phyloP scores from a whole-genome alignment of 139 green algal genomes.

The Micractinium conductrix region DNA sequence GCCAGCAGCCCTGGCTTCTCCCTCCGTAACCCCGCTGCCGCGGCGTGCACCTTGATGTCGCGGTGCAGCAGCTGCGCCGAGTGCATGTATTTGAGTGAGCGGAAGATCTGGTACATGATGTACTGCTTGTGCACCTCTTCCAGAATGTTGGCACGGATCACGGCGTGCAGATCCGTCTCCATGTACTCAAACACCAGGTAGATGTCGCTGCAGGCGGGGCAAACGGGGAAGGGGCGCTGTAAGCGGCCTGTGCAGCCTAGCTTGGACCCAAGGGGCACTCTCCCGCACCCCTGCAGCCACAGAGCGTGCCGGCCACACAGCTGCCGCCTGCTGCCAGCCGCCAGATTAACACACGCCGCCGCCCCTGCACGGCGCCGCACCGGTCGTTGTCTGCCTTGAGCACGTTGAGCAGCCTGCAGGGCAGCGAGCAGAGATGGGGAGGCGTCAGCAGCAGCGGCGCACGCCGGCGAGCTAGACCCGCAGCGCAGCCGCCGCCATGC shows the following conservation, averaged over 20 bases:
- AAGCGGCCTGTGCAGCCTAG: too few relatives aligned
- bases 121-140: slow-evolving; percentile 98
- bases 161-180: slow-evolving; percentile 96
- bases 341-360: too few relatives aligned
- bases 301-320: too few relatives aligned
- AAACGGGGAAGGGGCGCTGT: too few relatives aligned
- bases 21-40: neutral
- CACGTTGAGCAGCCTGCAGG: slow-evolving; percentile 91
- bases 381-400: slow-evolving; percentile 96
- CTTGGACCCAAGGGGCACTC: too few relatives aligned
- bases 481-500: too few relatives aligned
- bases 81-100: slow-evolving; percentile 98
- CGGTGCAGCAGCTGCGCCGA: slow-evolving; percentile 93
- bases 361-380: neutral
- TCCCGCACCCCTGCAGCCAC: too few relatives aligned
- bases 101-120: slow-evolving; percentile 99
- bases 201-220: slow-evolving; percentile 29
- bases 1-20: neutral
- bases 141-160: slow-evolving; percentile 96
- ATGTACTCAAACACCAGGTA: slow-evolving; percentile 96
- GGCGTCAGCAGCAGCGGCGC: neutral
- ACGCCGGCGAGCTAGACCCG: too few relatives aligned
- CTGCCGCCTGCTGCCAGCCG: too few relatives aligned
- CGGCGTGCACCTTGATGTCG: slow-evolving; percentile 90
- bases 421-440: neutral